phyloP scores from a whole-genome alignment of 805 yeast genomes.

The Ogataea polymorpha region DNA sequence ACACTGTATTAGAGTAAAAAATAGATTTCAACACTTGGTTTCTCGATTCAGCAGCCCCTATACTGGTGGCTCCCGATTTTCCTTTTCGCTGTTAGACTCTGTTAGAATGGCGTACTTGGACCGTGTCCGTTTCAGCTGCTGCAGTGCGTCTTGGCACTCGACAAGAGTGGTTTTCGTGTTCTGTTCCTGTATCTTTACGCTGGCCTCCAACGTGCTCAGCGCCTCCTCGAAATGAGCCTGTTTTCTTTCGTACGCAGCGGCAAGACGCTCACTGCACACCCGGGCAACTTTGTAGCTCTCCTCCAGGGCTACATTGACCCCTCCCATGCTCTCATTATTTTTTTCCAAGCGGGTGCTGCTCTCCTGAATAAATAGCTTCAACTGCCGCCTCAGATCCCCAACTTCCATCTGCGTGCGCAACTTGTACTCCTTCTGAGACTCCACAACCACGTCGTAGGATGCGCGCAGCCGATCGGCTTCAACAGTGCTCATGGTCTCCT shows the following conservation, averaged over 20 bases:
- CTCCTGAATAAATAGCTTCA: slow-evolving; percentile 37
- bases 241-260: slow-evolving; percentile 45
- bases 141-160: slow-evolving; percentile 46
- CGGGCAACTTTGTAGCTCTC: slow-evolving; percentile 47
- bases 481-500: slow-evolving; percentile 41
- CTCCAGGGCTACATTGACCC: slow-evolving; percentile 47
- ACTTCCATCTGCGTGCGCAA: slow-evolving; percentile 45
- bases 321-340: background rate
- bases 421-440: slow-evolving; percentile 50
- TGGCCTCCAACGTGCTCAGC: slow-evolving; percentile 41
- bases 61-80: slow-evolving; percentile 4
- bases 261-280: slow-evolving; percentile 47
- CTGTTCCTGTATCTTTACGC: slow-evolving; percentile 47
- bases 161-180: slow-evolving; percentile 43
- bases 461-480: slow-evolving; percentile 56
- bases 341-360: slow-evolving; percentile 23
- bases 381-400: slow-evolving; percentile 33
- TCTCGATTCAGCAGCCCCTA: background rate
- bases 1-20: slow-evolving; percentile 11
- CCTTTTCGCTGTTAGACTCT: slow-evolving; percentile 4
- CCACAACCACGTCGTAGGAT: slow-evolving; percentile 55
- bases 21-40: slow-evolving; percentile 18
- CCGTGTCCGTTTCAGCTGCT: slow-evolving; percentile 19
- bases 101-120: background rate
- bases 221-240: slow-evolving; percentile 43